Percentiles rank a stretch among this genome's conserved stretches.
Evolutionary conservation across 2,329 filamentous ascomycete genomes (phyloP).

Genomic region (Orbilia blumenaviensis): DNA sequence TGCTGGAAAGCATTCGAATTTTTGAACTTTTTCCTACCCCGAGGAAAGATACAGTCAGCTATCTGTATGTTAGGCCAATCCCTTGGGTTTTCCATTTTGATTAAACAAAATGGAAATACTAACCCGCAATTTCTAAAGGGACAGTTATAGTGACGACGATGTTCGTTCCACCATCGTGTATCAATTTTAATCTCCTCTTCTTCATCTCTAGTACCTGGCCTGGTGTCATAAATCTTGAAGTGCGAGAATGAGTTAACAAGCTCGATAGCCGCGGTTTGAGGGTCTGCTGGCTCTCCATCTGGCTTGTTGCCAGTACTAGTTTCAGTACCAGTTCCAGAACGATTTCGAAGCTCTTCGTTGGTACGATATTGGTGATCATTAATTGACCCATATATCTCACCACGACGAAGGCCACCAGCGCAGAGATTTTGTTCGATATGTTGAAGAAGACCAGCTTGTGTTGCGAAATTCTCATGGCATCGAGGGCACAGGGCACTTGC

Average conservation of each 20-base stretch:
- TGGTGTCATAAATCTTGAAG: conserved; percentile 42
- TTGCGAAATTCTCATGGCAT: conserved; percentile 51
- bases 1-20: conserved; percentile 3
- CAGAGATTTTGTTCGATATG: conserved; percentile 56
- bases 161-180: conserved; percentile 11
- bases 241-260: conserved; percentile 28
- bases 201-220: not conserved
- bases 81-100: too few relatives aligned
- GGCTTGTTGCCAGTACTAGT: not conserved
- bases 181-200: not conserved
- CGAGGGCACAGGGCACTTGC: conserved; percentile 48
- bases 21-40: conserved; percentile 23
- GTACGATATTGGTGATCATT: conserved; percentile 1
- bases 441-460: conserved; percentile 55
- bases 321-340: not conserved
- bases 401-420: conserved; percentile 36
- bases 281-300: not conserved
- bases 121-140: conserved; percentile 22
- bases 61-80: too few relatives aligned
- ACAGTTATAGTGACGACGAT: conserved; percentile 1
- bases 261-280: too few relatives aligned
- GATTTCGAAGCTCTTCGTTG: conserved; percentile 4
- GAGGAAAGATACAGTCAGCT: too few relatives aligned
- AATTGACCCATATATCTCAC: conserved; percentile 12
- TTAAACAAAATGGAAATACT: not conserved